Conservation (phyloP, 1,284 basidiomycete genomes). For the Sanguinoderma infundibulare region DNA sequence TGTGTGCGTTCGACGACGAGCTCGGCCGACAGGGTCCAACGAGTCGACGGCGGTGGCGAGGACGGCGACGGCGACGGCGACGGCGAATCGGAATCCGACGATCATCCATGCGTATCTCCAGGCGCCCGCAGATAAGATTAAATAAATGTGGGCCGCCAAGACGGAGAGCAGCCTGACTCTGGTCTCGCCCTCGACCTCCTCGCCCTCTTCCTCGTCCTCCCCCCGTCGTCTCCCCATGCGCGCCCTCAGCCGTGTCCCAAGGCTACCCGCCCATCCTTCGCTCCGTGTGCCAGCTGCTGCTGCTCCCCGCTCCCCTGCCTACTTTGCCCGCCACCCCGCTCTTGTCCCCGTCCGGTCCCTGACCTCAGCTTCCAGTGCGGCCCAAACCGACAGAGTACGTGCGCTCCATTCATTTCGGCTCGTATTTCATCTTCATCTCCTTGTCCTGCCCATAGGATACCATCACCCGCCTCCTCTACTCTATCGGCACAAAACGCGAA, state of each 20-base stretch:
- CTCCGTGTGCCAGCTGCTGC: constrained; percentile 45
- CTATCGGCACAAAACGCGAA: constrained; percentile 93
- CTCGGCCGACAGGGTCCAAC: neutral
- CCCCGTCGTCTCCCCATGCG: constrained; percentile 31
- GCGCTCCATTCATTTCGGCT: neutral
- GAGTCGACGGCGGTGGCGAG: neutral
- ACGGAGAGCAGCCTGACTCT: neutral
- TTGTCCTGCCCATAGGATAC: constrained; percentile 66
- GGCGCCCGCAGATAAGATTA: constrained; percentile 9
- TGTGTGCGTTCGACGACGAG: neutral
- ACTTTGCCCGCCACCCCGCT: constrained; percentile 40
- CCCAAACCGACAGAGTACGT: constrained; percentile 62
- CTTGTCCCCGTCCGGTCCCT: constrained; percentile 43
- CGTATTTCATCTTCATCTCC: neutral
- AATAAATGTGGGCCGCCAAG: neutral
- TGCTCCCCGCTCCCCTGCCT: constrained; percentile 51
- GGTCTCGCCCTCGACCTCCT: constrained; percentile 6
- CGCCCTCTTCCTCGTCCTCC: constrained; percentile 4
- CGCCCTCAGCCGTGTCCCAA: constrained; percentile 27
- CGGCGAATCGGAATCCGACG: neutral
- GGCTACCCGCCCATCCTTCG: constrained; percentile 20
- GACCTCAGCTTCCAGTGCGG: constrained; percentile 45
- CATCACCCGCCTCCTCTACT: constrained; percentile 92
- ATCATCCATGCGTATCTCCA: neutral
- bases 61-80: neutral